Conservation (phyloP, 2,329 filamentous ascomycete species). For the Pseudogymnoascus sp. region DNA sequence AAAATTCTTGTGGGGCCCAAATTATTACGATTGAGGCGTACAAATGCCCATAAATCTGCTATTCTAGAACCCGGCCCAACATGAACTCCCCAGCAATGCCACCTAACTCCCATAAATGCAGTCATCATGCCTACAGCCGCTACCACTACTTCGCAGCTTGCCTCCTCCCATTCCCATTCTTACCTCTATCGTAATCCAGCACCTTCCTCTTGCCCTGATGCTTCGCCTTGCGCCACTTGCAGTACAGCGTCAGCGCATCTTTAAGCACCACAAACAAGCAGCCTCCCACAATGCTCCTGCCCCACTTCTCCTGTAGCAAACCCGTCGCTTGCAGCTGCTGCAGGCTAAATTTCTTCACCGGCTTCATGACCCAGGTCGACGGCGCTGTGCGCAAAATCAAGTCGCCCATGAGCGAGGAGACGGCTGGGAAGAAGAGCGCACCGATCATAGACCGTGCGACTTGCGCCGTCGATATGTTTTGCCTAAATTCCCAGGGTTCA, state of each 20-base stretch:
- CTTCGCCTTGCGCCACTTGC: slow-evolving; percentile 53
- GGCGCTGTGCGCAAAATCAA: slow-evolving; percentile 62
- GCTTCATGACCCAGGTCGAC: slow-evolving; percentile 50
- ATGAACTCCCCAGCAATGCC: neutral
- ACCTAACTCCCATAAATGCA: slow-evolving; percentile 1
- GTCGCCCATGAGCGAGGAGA: slow-evolving; percentile 73
- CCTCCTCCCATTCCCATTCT: neutral
- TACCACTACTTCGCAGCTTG: neutral
- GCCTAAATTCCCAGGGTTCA: slow-evolving; percentile 17
- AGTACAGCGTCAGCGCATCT: slow-evolving; percentile 52
- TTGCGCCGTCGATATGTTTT: slow-evolving; percentile 38
- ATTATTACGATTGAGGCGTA: neutral
- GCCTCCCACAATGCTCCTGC: slow-evolving; percentile 78
- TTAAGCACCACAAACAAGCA: slow-evolving; percentile 82
- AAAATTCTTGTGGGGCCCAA: neutral
- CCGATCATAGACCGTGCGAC: slow-evolving; percentile 54
- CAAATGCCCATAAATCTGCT: neutral
- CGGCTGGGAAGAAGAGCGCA: slow-evolving; percentile 69
- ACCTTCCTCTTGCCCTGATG: slow-evolving; percentile 46
- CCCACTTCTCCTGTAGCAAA: slow-evolving; percentile 78
- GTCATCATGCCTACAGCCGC: neutral
- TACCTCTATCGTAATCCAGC: slow-evolving; percentile 19
- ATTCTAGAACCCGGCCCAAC: neutral
- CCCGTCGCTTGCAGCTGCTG: slow-evolving; percentile 42
- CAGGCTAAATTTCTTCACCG: slow-evolving; percentile 19